Evolutionary conservation across 2,329 filamentous ascomycete genomes (phyloP).

Genomic region (Cephalotrichum gorgonifer): DNA sequence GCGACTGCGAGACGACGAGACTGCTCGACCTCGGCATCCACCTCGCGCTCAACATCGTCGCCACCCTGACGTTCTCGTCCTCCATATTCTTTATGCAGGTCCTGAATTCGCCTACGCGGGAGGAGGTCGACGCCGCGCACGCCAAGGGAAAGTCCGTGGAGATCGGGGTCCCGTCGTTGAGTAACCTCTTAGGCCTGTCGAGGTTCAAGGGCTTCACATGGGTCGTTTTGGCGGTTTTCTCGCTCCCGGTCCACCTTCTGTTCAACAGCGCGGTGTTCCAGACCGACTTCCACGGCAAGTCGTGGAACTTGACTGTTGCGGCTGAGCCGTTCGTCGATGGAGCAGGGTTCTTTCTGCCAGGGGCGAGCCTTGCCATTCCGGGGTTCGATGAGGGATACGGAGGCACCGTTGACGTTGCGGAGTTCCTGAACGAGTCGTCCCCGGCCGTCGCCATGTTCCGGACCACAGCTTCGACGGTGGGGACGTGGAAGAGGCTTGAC

Average conservation of each 20-base stretch:
- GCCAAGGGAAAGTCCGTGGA: constrained; percentile 10
- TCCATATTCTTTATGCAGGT: constrained; percentile 43
- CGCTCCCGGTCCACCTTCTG: constrained; percentile 17
- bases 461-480: background rate
- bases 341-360: constrained; percentile 6
- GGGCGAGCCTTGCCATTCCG: background rate
- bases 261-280: constrained; percentile 11
- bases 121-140: constrained; percentile 38
- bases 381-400: background rate
- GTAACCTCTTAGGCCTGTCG: constrained; percentile 12
- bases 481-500: constrained; percentile 1
- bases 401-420: background rate
- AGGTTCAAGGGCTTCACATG: constrained; percentile 11
- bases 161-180: constrained; percentile 13
- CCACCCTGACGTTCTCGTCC: constrained; percentile 31
- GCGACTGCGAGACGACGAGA: constrained; percentile 8
- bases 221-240: constrained; percentile 12
- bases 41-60: constrained; percentile 34
- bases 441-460: background rate
- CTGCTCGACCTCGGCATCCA: constrained; percentile 22
- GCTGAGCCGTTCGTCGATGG: background rate
- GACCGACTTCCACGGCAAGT: constrained; percentile 5
- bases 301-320: constrained; percentile 8
- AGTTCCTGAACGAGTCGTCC: background rate
- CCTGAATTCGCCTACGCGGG: constrained; percentile 35